Evolutionary conservation across 345 rosid species (phyloP), one percentile per base, ranked within the genome.

Genomic region (Bretschneidera sinensis): DNA sequence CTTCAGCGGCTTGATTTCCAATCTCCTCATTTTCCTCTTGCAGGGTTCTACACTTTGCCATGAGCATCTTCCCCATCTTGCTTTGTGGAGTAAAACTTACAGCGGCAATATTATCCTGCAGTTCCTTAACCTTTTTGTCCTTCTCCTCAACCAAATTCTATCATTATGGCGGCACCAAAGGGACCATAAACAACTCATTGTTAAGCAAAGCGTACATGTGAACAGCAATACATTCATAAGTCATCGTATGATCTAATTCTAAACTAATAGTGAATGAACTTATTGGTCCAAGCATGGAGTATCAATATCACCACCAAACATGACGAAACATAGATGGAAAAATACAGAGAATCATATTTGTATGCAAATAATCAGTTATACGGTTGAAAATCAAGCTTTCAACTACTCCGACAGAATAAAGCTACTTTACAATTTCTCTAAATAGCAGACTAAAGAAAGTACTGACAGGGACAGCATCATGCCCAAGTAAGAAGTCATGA

Each of bases 21-120:
- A 95, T 88, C 79, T 95, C 99, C 69, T 91, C 96, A 65, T 95
- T 95, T 82, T 95, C 99, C 75, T 91, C 99, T 70, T 82, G 92
- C 70, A 88, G 67, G 50, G 99, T 91, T 74, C 81, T 85, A 65
- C 97, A 91, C 70, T 95, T 95, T 17, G 91, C 89, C 95, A 95
- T 85, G 68, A 95, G 84, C 92, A 91, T 83, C 78, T 76, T 90
- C 19, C 99, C 99, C 89, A 77, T 88, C 82, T 85, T 85, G 82
- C 97, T 85, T 67, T 81, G 83, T 20, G 96, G 81, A 53, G 99
- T 94, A 57, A 94, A 95, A 76, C 78, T 85, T 66, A 90, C 85
- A 21, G 96, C 96, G 24, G 85, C 82, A 76, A 86, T 82, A 68
- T 81, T 85, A 73, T 91, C 96, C 81, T 88, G 97, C 71, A 91